Base-by-base conservation (phyloP, 352 stramenopile species). In the Thalassiosira hispida region DNA sequence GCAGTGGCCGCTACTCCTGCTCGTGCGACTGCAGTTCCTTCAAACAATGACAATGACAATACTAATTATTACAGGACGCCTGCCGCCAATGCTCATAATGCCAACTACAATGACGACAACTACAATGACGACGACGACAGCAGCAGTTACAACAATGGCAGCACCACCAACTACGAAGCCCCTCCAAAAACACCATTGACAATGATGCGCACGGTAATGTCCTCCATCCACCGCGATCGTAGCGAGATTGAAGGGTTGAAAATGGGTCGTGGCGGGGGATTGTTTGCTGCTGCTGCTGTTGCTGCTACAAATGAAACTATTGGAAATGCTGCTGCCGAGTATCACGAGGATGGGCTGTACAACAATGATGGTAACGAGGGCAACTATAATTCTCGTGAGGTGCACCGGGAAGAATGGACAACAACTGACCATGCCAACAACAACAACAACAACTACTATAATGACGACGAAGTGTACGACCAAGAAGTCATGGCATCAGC, bases 171-270 rank as follows among this genome's bases (percentile, higher is more conserved):
- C 22, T 52, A 11, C 51, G 20, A 31, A 22, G 11, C 47, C 1
- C 59, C 59, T 11, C 61, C 79, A 29, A 78, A 77, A 23, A 80
- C 78, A n/a, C 53, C 64, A 57, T 56, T 77, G 25, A 81, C 74
- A 9, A 84, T 77, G 44, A 84, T 83, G 69, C 68, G 75, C 22
- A 61, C 31, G 18, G 46, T 83, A 0, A 67, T 64, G 40, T 56
- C 22, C 14, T 70, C 49, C 11, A 77, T 83, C 27, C 61, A 62
- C 53, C 67, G 52, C 22, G 75, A 83, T 61, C 27, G 67, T 6
- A 79, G 6, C 29, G 68, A 82, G 27, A 82, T 82, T 22, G 67
- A 69, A 18, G 66, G 56, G 23, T 18, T 16, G 12, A 57, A 22
- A 38, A n/a, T n/a, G n/a, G n/a, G n/a, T n/a, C 40, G 35, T 40